Conservation (phyloP, 2,329 filamentous ascomycete genomes). For the Nemania abortiva region DNA sequence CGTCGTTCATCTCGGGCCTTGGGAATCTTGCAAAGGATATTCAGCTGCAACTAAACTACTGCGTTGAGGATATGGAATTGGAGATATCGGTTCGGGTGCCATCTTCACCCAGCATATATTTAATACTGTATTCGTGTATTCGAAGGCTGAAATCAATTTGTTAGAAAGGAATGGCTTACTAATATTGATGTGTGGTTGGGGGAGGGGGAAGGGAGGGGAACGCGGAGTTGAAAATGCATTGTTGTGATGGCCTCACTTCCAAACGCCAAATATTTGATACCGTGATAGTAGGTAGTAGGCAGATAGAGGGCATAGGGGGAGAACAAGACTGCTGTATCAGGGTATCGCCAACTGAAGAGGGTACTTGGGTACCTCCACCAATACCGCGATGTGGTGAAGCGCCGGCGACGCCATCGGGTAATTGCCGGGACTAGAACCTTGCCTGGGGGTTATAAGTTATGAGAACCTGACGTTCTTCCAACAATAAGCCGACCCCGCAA, state of each 20-base stretch:
- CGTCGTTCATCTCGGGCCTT: constrained; percentile 13
- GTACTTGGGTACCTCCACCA: constrained; percentile 2
- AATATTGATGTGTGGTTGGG: not conserved
- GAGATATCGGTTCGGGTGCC: not conserved
- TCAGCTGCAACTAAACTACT: not conserved
- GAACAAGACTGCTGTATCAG: not conserved
- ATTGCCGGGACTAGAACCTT: not conserved
- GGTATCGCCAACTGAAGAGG: not conserved
- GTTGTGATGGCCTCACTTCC: not conserved
- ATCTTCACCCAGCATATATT: not conserved
- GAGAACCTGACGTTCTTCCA: not conserved
- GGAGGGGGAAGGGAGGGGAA: not conserved
- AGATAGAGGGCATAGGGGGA: not conserved
- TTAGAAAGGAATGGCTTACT: not conserved
- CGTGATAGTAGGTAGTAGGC: not conserved
- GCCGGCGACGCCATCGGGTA: not conserved
- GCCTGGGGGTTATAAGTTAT: not conserved
- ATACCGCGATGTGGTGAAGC: not conserved
- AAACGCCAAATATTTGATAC: not conserved
- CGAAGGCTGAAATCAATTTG: not conserved
- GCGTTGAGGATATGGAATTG: not conserved
- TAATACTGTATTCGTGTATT: not conserved
- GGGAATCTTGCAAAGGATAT: not conserved
- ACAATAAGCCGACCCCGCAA: constrained; percentile 29
- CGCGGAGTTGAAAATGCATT: not conserved